Evolutionary conservation across 2,329 filamentous ascomycete species (phyloP), one percentile per base, ranked within the genome.

Genomic region (Penicillium sp.): DNA sequence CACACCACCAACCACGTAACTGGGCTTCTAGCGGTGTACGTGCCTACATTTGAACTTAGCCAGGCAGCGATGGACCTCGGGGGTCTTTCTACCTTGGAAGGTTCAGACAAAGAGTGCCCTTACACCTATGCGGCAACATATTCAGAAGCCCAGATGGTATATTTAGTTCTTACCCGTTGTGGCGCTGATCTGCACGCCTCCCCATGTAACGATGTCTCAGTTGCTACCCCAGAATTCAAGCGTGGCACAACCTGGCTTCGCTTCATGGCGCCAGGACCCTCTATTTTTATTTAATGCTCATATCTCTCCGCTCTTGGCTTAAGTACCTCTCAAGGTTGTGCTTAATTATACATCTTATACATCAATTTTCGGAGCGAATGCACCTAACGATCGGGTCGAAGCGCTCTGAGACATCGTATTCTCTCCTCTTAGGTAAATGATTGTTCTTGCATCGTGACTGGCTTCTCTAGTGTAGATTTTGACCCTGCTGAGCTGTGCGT

Each of bases 151-250:
- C 18, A 18, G 18, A 27, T 8, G 34, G 21, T 48, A 48, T 48
- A 52, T 14, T 36, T n/a, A 42, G 29, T 36, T 40, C 6, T 36
- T 36, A 34, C 44, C 21, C 8, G 24, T 29, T 42, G 29, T 48
- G 38, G 50, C 50, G 34, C 48, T 48, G 46, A 46, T 39, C 46
- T 46, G 22, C 48, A 47, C 27, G n/a, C 16, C 4, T 48, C 48
- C 48, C 47, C 51, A 66, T 66, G 60, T 61, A 64, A 63, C 58
- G 45, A 44, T 63, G 59, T 63, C 59, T 61, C 49, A 59, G 42
- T 22, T n/a, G 40, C 41, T 54, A 48, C 47, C 55, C 47, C 61
- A 46, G 50, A 55, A 48, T 41, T 14, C 32, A 22, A 38, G 48
- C 32, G 36, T 40, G 38, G 22, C 16, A 44, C 18, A 45, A 29